Conservation (phyloP, 2,329 filamentous ascomycete genomes). For the Podosphaera fusca region DNA sequence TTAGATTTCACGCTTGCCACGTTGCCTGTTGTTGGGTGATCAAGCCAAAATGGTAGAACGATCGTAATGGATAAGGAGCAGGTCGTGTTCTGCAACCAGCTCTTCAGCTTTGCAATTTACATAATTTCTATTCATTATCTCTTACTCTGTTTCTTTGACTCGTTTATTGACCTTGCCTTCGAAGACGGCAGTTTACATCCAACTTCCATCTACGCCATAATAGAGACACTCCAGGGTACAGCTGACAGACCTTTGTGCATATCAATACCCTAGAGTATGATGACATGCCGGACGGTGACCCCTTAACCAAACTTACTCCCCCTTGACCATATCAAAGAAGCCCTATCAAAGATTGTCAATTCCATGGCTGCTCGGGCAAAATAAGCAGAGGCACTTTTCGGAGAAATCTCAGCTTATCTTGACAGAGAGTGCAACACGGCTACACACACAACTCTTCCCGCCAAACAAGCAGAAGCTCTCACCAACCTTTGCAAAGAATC, state of each 20-base stretch:
- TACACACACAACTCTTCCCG: background rate
- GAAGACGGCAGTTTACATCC: no score
- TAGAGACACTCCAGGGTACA: background rate
- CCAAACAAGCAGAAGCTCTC: background rate
- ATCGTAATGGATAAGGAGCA: no score
- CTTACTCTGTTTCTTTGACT: no score
- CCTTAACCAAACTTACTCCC: background rate
- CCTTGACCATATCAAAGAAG: background rate
- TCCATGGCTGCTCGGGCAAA: background rate
- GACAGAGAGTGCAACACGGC: background rate
- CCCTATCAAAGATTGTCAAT: background rate
- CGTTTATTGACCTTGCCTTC: no score
- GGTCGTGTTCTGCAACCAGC: no score
- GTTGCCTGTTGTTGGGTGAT: no score
- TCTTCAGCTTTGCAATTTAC: no score
- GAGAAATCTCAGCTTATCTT: background rate
- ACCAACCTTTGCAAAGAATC: background rate
- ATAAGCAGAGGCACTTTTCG: background rate
- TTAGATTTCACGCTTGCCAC: no score
- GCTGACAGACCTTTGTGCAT: background rate
- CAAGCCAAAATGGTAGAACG: no score
- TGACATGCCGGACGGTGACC: background rate
- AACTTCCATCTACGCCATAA: no score
- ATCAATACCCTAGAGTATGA: background rate
- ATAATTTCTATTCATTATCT: no score